These are phyloP conservation scores for Xanthoparmelia taractica DNA, from an alignment of 495 filamentous ascomycete genomes.

Conservation along the genomic window DNA sequence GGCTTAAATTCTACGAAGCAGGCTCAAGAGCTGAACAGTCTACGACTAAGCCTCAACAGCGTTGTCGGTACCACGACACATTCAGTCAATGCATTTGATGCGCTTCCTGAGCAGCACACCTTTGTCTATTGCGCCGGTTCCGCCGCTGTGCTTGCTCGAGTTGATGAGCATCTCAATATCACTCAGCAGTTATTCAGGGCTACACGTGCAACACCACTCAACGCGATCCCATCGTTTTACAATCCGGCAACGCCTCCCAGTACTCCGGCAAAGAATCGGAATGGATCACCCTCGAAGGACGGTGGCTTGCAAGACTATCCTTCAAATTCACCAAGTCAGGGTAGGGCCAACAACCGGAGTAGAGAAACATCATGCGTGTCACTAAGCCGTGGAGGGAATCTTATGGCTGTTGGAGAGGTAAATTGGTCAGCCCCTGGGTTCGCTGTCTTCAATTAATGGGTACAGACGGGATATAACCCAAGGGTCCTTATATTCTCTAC, in stretches of 20 bases:
- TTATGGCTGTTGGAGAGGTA: constrained; percentile 86
- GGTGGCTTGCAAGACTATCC: constrained; percentile 21
- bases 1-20: not conserved
- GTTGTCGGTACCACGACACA: constrained; percentile 84
- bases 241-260: constrained; percentile 54
- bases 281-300: constrained; percentile 31
- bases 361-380: constrained; percentile 95
- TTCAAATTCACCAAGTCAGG: constrained; percentile 48
- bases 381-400: constrained; percentile 81
- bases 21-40: constrained; percentile 12
- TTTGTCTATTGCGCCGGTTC: constrained; percentile 92
- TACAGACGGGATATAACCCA: constrained; percentile 79
- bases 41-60: constrained; percentile 58
- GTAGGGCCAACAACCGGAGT: constrained; percentile 50
- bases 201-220: constrained; percentile 63
- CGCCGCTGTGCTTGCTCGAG: constrained; percentile 78
- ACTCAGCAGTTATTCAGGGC: constrained; percentile 87
- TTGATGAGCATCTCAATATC: constrained; percentile 62
- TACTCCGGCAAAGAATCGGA: constrained; percentile 37
- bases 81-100: constrained; percentile 81
- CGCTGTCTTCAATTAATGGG: constrained; percentile 22
- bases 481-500: constrained; percentile 85
- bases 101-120: constrained; percentile 55
- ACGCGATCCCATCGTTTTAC: constrained; percentile 45
- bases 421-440: constrained; percentile 19